Base-by-base conservation (phyloP, 2,329 filamentous ascomycete genomes). In the Xylaria multiplex region DNA sequence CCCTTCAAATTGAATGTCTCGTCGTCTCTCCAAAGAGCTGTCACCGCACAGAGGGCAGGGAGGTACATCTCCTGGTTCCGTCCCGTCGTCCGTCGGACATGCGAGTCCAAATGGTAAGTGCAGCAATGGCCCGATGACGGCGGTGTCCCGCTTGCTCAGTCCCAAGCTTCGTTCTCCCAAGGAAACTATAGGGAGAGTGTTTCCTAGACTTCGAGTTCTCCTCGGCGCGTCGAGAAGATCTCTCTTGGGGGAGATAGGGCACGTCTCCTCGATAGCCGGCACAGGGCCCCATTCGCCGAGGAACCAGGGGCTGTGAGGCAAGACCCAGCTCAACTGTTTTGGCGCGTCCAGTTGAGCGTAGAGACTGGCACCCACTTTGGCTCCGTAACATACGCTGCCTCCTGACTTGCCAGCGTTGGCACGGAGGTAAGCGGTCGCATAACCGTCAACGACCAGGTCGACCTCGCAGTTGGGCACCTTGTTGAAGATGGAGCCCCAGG, bases 401-500 rank as follows among this genome's bases (percentile, higher is more conserved):
- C 19, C 19, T 19, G 19, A 19, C 19, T 19, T 19, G 19, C 19
- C 19, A 19, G 19, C 19, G 19, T 19, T 49, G 22, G 46, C 30
- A 27, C 27, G 22, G 46, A 35, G n/a, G 37, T 58, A 37, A 19
- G 19, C 53, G 9, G 22, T 32, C 13, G 46, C 54, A 7, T 46
- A 60, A 19, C 54, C 60, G 53, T 58, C 60, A 14, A 35, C 60
- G 35, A 52, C 60, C 6, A 57, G 52, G 14, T 62, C 22, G 37
- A 62, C 53, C 19, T 45, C 32, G 11, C 27, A 35, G 50, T 37
- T 37, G 13, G 24, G 19, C 60, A 42, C 4, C 6, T 62, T 56
- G 35, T 32, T 62, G 53, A 62, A 62, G 24, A 32, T 32, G 13
- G 14, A 4, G 27, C 19, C 27, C 19, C 19, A 62, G 14, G 24